Conservation (phyloP, 352 stramenopile species). For the Globisporangium paroecandrum region DNA sequence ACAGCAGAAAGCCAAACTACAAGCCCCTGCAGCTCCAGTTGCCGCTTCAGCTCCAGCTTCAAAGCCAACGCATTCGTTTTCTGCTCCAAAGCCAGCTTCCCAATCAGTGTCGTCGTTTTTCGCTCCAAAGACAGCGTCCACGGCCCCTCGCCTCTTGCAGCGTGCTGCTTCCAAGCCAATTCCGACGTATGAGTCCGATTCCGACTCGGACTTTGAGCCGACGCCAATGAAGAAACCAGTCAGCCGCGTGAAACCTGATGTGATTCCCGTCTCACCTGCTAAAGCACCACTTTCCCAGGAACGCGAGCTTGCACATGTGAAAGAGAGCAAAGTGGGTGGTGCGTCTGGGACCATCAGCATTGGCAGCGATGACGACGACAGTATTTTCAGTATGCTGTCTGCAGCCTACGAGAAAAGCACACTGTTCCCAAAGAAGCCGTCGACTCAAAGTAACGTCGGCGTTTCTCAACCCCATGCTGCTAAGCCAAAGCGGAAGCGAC, state of each 20-base stretch:
- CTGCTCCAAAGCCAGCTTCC: background rate
- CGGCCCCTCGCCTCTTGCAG: background rate
- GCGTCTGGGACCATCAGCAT: slow-evolving; percentile 4
- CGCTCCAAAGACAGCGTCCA: background rate
- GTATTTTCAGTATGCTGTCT: background rate
- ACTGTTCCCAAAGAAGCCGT: slow-evolving; percentile 1
- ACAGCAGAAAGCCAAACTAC: background rate
- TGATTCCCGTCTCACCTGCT: background rate
- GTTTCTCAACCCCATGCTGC: background rate
- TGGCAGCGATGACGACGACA: slow-evolving; percentile 11
- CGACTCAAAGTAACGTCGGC: background rate
- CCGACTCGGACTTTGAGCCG: slow-evolving; percentile 15
- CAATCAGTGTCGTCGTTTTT: background rate
- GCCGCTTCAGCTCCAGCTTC: background rate
- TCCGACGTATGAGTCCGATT: slow-evolving; percentile 14
- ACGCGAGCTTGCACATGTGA: background rate
- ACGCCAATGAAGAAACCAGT: background rate
- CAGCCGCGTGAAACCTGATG: background rate
- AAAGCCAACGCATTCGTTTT: background rate
- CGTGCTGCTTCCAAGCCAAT: background rate
- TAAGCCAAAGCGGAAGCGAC: slow-evolving; percentile 15
- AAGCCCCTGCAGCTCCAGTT: background rate
- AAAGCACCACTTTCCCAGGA: background rate
- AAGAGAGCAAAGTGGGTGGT: background rate
- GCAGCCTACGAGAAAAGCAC: slow-evolving; percentile 3